These are phyloP conservation scores for Tolypocladium pustulatum DNA, from an alignment of 2,329 filamentous ascomycete genomes.

Conservation along the genomic window DNA sequence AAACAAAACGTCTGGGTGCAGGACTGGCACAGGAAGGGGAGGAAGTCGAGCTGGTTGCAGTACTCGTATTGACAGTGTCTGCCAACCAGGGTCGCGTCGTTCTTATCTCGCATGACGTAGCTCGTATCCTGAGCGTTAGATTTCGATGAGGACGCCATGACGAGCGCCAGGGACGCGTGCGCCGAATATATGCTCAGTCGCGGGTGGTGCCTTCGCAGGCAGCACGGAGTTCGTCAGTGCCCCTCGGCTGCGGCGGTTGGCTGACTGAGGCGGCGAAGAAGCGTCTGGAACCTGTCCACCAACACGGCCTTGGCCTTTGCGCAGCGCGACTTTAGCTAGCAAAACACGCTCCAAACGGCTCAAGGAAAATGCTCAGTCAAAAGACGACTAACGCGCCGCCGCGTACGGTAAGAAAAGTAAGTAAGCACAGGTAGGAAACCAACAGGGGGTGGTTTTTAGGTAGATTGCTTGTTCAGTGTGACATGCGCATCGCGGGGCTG, in stretches of 20 bases:
- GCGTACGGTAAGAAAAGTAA: neutral
- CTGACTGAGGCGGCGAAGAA: conserved; percentile 12
- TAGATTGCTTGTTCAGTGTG: neutral
- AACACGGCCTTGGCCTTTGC: neutral
- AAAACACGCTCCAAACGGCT: neutral
- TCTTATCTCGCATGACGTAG: conserved; percentile 61
- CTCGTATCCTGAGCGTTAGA: conserved; percentile 34
- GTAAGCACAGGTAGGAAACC: neutral
- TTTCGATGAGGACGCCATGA: conserved; percentile 44
- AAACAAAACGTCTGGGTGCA: conserved; percentile 81
- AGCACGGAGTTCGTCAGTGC: conserved; percentile 17
- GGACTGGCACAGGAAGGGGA: conserved; percentile 88
- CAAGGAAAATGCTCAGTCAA: neutral
- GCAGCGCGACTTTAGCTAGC: neutral
- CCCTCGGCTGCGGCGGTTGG: neutral
- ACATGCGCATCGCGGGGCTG: neutral
- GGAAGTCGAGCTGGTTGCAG: conserved; percentile 92
- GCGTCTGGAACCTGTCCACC: conserved; percentile 21
- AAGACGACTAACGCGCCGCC: neutral
- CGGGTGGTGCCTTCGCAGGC: conserved; percentile 10
- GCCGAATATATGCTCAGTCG: conserved; percentile 6
- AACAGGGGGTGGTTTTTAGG: neutral
- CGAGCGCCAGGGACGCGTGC: conserved; percentile 8
- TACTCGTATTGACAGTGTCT: conserved; percentile 83
- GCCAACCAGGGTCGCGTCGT: conserved; percentile 77